Percentiles rank a stretch among this genome's conserved stretches.
phyloP scores from a whole-genome alignment of 257 asterid genomes.

The Perilla frutescens region DNA sequence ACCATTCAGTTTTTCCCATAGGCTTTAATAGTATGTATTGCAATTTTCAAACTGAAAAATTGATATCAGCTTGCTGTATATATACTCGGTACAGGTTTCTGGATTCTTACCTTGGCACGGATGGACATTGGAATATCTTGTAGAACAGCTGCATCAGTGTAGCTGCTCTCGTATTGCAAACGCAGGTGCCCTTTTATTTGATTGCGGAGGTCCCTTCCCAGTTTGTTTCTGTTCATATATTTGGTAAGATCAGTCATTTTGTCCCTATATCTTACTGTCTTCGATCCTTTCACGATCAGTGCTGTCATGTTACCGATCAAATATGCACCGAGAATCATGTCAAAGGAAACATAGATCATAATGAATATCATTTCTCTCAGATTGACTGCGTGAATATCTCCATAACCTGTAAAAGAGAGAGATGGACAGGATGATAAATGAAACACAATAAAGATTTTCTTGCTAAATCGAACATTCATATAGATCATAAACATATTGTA shows the following conservation, averaged over 20 bases:
- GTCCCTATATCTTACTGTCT: constrained; percentile 88
- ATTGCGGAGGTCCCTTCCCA: constrained; percentile 71
- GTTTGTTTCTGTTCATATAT: constrained; percentile 79
- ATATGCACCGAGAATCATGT: constrained; percentile 93
- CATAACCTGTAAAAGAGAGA: constrained; percentile 69
- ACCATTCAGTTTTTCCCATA: too few relatives aligned
- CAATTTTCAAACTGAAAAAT: too few relatives aligned
- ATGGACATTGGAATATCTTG: constrained; percentile 90
- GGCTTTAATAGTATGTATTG: too few relatives aligned
- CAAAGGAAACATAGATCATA: constrained; percentile 89
- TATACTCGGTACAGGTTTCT: neutral
- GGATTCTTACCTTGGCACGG: constrained; percentile 74
- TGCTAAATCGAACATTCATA: neutral
- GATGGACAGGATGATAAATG: neutral
- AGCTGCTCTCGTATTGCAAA: constrained; percentile 87
- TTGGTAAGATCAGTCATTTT: constrained; percentile 81
- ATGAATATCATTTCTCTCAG: constrained; percentile 92
- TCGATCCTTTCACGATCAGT: constrained; percentile 89
- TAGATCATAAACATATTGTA: neutral
- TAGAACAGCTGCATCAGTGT: constrained; percentile 74
- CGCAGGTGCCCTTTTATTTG: constrained; percentile 94
- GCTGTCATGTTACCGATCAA: constrained; percentile 99
- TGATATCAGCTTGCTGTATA: neutral
- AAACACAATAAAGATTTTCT: neutral
- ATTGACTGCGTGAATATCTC: constrained; percentile 96